Conservation (phyloP, 1,284 basidiomycete genomes). For the Cerrena zonata region DNA sequence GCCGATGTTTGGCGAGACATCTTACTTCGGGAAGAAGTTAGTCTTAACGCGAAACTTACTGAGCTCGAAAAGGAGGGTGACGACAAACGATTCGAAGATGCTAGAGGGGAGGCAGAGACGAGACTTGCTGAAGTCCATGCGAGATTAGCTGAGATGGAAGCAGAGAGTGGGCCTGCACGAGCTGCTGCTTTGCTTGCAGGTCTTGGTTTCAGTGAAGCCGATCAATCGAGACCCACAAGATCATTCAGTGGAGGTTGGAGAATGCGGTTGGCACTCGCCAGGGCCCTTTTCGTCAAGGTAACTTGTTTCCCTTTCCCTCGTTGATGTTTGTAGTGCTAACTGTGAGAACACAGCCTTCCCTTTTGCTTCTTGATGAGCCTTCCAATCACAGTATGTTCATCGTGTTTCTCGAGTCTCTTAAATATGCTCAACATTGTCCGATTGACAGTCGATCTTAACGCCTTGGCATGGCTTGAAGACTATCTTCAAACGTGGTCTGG, state of each 20-base stretch:
- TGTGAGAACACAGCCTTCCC: constrained; percentile 62
- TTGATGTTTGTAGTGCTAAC: background rate
- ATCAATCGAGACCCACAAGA: constrained; percentile 78
- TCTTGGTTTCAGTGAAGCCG: constrained; percentile 84
- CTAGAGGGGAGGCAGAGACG: constrained; percentile 79
- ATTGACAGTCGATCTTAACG: constrained; percentile 67
- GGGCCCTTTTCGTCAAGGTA: constrained; percentile 92
- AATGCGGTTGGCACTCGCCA: constrained; percentile 79
- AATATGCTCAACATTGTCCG: background rate
- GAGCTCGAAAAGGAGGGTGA: constrained; percentile 71
- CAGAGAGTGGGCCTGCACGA: constrained; percentile 90
- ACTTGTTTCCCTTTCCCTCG: constrained; percentile 7
- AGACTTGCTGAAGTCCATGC: constrained; percentile 90
- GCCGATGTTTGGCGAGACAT: constrained; percentile 96
- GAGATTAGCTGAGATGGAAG: constrained; percentile 92
- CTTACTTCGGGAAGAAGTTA: constrained; percentile 74
- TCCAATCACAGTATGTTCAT: constrained; percentile 85
- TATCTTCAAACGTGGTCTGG: constrained; percentile 96
- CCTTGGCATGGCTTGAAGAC: constrained; percentile 85
- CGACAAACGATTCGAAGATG: constrained; percentile 74
- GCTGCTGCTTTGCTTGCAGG: constrained; percentile 86
- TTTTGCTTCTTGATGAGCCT: constrained; percentile 89
- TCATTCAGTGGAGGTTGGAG: constrained; percentile 98
- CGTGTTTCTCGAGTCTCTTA: background rate
- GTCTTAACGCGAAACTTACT: constrained; percentile 67